These are phyloP conservation scores for Tephrocybe sp. DNA, from an alignment of 768 basidiomycete species.

Conservation along the genomic window DNA sequence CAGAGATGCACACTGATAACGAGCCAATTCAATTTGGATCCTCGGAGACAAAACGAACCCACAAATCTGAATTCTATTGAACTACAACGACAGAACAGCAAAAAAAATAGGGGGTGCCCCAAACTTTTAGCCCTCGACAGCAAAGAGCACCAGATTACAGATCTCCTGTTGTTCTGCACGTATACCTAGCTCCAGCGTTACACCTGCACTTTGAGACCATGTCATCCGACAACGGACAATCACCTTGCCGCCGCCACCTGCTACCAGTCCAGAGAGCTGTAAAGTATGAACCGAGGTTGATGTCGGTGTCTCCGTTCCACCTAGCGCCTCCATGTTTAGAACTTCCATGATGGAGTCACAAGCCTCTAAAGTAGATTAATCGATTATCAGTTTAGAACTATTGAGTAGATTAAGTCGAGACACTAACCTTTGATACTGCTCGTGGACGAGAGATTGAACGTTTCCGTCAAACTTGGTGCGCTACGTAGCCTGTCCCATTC, in stretches of 20 bases:
- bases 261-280: slow-evolving; percentile 87
- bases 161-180: slow-evolving; percentile 89
- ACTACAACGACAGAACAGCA: slow-evolving; percentile 14
- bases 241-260: slow-evolving; percentile 94
- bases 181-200: slow-evolving; percentile 88
- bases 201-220: slow-evolving; percentile 83
- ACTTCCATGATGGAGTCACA: slow-evolving; percentile 96
- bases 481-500: slow-evolving; percentile 94
- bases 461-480: slow-evolving; percentile 82
- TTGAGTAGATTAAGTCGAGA: slow-evolving; percentile 4
- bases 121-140: slow-evolving; percentile 64
- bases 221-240: slow-evolving; percentile 96
- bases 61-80: slow-evolving; percentile 7
- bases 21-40: background rate
- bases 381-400: slow-evolving; percentile 13
- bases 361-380: slow-evolving; percentile 57
- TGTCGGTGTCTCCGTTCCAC: slow-evolving; percentile 81
- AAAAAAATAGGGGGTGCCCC: slow-evolving; percentile 1
- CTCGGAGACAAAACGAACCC: slow-evolving; percentile 10
- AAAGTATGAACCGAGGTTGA: slow-evolving; percentile 91
- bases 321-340: slow-evolving; percentile 94
- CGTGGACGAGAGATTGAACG: slow-evolving; percentile 89
- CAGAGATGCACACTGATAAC: background rate
- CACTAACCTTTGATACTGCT: slow-evolving; percentile 88
- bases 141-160: slow-evolving; percentile 84